These are phyloP conservation scores for Scheffersomyces illinoinensis DNA, from an alignment of 1,139 yeast genomes.

Conservation along the genomic window DNA sequence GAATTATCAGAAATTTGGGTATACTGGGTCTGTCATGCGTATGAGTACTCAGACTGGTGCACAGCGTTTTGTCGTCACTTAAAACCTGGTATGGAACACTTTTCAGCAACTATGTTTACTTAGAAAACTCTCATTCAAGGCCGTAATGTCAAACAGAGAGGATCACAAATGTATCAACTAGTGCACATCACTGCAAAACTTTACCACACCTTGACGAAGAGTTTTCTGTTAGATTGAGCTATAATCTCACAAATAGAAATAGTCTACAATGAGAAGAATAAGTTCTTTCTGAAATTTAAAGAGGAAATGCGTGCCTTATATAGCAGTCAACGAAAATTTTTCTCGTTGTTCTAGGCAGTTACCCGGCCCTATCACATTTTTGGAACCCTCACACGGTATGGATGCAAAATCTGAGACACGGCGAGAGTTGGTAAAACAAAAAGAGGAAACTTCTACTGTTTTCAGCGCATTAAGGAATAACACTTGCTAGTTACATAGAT, in stretches of 20 bases:
- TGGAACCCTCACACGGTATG: not conserved
- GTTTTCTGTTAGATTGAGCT: not conserved
- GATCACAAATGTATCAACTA: not conserved
- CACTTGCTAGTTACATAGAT: not conserved
- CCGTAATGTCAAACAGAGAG: not conserved
- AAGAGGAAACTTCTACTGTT: not conserved
- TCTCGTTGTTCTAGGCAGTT: not conserved
- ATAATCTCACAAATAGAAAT: not conserved
- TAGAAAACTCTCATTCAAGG: not conserved
- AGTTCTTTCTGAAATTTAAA: not conserved
- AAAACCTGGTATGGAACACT: slow-evolving; percentile 1
- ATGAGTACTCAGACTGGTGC: slow-evolving; percentile 55
- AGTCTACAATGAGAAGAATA: not conserved
- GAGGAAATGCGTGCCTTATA: not conserved
- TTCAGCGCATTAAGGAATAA: no score
- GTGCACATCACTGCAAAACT: not conserved
- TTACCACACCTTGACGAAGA: not conserved
- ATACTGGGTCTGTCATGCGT: slow-evolving; percentile 49
- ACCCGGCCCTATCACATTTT: not conserved
- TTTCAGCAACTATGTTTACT: not conserved
- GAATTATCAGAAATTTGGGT: slow-evolving; percentile 46
- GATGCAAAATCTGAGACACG: not conserved
- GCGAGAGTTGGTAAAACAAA: no score
- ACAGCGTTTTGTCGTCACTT: slow-evolving; percentile 52
- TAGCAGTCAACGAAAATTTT: not conserved